phyloP scores from a whole-genome alignment of 176 grass and related monocot genomes.

The Neostapfia colusana region DNA sequence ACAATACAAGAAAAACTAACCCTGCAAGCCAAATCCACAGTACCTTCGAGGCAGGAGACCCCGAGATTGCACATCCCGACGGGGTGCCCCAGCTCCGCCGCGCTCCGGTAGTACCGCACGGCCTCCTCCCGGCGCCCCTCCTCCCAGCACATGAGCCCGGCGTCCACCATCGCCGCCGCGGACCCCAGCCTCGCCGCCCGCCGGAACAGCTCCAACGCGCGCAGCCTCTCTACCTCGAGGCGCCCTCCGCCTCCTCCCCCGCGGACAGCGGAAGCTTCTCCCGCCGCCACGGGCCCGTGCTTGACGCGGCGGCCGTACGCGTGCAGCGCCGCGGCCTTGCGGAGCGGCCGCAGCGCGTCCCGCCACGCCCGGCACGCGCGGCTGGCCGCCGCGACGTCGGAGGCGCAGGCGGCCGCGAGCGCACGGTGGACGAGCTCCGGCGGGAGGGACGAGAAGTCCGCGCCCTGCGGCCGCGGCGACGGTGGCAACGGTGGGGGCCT shows the following conservation, averaged over 20 bases:
- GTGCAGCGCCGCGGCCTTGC: conserved; percentile 63
- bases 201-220: conserved; percentile 55
- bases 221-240: conserved; percentile 17
- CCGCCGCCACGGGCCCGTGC: conserved; percentile 29
- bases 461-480: neutral
- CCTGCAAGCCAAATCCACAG: neutral
- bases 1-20: conserved; percentile 18
- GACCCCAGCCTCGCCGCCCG: conserved; percentile 58
- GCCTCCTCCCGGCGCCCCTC: conserved; percentile 51
- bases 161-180: conserved; percentile 71
- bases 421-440: conserved; percentile 48
- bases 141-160: conserved; percentile 72
- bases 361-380: conserved; percentile 59
- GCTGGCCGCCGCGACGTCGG: conserved; percentile 59
- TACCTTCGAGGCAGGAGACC: conserved; percentile 72
- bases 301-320: conserved; percentile 52
- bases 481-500: neutral
- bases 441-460: conserved; percentile 50
- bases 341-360: conserved; percentile 64
- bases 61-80: conserved; percentile 72
- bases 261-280: neutral
- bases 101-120: conserved; percentile 48
- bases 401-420: conserved; percentile 31
- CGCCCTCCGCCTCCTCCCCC: neutral
- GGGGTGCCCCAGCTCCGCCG: conserved; percentile 58